These are phyloP conservation scores for Oemleria cerasiformis DNA, from an alignment of 306 rosid species.

Conservation along the genomic window DNA sequence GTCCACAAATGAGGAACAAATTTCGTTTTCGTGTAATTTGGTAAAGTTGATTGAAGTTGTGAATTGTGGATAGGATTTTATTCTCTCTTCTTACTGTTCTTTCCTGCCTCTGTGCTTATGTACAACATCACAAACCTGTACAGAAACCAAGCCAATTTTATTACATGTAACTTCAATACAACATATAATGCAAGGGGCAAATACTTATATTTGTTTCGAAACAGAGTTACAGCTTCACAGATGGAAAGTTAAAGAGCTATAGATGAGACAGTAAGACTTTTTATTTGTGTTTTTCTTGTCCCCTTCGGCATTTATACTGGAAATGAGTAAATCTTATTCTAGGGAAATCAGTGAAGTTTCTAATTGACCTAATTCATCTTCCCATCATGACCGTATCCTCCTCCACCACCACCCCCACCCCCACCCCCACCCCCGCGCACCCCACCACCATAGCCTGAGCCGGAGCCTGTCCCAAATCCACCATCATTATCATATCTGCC, in stretches of 20 bases:
- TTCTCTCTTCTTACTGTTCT: neutral
- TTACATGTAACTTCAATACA: neutral
- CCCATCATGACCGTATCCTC: constrained; percentile 13
- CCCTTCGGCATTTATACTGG: neutral
- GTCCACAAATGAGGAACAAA: neutral
- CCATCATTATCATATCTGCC: constrained; percentile 24
- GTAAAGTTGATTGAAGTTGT: neutral
- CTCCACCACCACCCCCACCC: constrained; percentile 15
- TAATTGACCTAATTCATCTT: constrained; percentile 4
- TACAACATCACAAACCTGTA: neutral
- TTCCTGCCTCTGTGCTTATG: neutral
- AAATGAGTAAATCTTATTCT: neutral
- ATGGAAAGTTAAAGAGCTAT: neutral
- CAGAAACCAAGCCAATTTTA: neutral
- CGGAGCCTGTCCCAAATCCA: constrained; percentile 16
- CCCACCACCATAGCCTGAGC: neutral
- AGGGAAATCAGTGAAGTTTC: neutral
- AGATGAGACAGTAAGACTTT: neutral
- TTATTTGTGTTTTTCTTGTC: constrained; percentile 1
- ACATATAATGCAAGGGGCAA: neutral
- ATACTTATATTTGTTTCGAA: neutral
- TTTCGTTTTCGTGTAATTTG: neutral
- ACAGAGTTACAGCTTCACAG: neutral
- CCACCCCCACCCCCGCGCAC: constrained; percentile 18
- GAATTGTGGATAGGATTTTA: neutral